A percentile compares a stretch with the other conserved stretches of the same genome.
Conservation (phyloP, 140 eudicot genomes). For the Bidens hawaiensis region DNA sequence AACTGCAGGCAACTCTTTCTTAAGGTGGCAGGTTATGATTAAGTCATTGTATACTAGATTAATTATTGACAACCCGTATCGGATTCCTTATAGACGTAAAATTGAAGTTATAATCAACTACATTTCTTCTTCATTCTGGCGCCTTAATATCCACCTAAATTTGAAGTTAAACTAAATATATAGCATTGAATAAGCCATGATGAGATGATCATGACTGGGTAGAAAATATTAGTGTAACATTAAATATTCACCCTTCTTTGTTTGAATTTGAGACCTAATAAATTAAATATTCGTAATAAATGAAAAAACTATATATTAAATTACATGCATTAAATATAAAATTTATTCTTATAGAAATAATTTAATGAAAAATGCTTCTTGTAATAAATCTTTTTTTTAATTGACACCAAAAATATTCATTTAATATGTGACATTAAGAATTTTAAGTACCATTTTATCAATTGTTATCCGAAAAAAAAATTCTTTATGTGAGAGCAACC, state of each 20-base stretch:
- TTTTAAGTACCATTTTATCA: no score
- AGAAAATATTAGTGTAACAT: background rate
- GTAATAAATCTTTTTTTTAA: no score
- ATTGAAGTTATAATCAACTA: no score
- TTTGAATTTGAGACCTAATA: background rate
- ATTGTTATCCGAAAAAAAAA: no score
- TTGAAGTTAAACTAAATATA: background rate
- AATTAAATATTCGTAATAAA: no score
- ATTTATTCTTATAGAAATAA: no score
- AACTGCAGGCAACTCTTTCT: slow-evolving; percentile 20
- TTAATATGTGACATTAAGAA: no score
- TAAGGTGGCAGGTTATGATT: slow-evolving; percentile 1
- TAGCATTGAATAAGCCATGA: background rate
- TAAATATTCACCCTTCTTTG: background rate
- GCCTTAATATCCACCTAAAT: background rate
- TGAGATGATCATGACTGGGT: background rate
- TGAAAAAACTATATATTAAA: no score
- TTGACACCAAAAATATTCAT: no score
- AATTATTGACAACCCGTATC: background rate
- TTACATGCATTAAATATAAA: no score
- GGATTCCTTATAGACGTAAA: background rate
- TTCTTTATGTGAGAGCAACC: no score
- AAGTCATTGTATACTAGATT: slow-evolving; percentile 15
- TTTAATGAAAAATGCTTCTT: no score
- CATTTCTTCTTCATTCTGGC: background rate